phyloP scores from a whole-genome alignment of 768 basidiomycete species.

The Termitomyces sp. region DNA sequence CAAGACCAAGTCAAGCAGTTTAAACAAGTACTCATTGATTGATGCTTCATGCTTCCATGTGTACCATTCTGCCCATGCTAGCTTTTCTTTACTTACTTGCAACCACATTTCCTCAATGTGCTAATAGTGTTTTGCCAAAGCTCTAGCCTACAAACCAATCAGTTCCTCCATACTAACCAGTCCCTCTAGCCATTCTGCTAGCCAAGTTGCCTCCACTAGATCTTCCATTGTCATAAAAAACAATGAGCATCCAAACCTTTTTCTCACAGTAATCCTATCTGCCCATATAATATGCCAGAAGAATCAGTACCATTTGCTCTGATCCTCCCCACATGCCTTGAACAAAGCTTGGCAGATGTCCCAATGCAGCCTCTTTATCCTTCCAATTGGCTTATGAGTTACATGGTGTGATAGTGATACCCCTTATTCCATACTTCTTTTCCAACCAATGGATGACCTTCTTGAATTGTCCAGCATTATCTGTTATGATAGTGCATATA shows the following conservation, averaged over 20 bases:
- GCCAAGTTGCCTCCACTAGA: not conserved
- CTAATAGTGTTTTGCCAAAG: too few relatives aligned
- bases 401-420: not conserved
- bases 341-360: too few relatives aligned
- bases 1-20: too few relatives aligned
- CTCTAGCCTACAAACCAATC: too few relatives aligned
- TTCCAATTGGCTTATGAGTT: not conserved
- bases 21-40: too few relatives aligned
- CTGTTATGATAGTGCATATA: not conserved
- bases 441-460: not conserved
- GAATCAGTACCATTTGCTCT: not conserved
- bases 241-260: not conserved
- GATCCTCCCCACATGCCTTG: not conserved
- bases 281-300: not conserved
- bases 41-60: too few relatives aligned
- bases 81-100: too few relatives aligned
- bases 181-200: too few relatives aligned
- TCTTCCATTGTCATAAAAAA: not conserved
- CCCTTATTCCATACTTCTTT: not conserved
- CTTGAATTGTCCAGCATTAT: too few relatives aligned
- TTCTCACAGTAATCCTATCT: not conserved
- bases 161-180: too few relatives aligned
- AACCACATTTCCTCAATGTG: too few relatives aligned
- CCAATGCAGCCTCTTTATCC: not conserved
- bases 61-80: too few relatives aligned